Conservation (phyloP, 805 yeast genomes). For the Candida krabiensis region DNA sequence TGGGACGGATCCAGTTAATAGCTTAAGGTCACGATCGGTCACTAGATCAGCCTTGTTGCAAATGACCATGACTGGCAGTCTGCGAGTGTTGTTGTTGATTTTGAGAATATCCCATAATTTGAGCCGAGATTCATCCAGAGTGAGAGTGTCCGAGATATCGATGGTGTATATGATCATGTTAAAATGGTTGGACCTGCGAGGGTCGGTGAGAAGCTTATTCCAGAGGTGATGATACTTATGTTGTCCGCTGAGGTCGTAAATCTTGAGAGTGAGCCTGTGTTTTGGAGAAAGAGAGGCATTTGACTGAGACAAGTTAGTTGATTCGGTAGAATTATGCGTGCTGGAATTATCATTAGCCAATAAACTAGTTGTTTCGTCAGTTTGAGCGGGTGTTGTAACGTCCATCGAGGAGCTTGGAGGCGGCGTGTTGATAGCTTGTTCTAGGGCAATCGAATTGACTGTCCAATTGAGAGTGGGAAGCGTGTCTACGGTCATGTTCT, state of each 20-base stretch:
- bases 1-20: slow-evolving; percentile 6
- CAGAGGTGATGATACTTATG: slow-evolving; percentile 25
- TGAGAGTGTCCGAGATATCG: slow-evolving; percentile 31
- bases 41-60: slow-evolving; percentile 32
- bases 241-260: slow-evolving; percentile 35
- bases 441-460: slow-evolving; percentile 13
- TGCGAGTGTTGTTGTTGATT: slow-evolving; percentile 17
- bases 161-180: slow-evolving; percentile 28
- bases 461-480: slow-evolving; percentile 28
- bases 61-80: slow-evolving; percentile 27
- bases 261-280: slow-evolving; percentile 17
- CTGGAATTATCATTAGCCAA: background rate
- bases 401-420: slow-evolving; percentile 9
- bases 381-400: slow-evolving; percentile 3
- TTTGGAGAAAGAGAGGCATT: background rate
- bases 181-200: slow-evolving; percentile 1
- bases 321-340: background rate
- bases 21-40: slow-evolving; percentile 15
- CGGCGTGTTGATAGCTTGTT: slow-evolving; percentile 7
- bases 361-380: slow-evolving; percentile 1
- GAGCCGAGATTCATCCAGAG: slow-evolving; percentile 20
- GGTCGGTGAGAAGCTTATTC: slow-evolving; percentile 13
- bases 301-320: background rate
- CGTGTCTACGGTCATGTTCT: slow-evolving; percentile 13
- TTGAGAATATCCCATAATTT: slow-evolving; percentile 22